These are phyloP conservation scores for Primulina tabacum DNA, from an alignment of 257 asterid genomes.

Conservation along the genomic window DNA sequence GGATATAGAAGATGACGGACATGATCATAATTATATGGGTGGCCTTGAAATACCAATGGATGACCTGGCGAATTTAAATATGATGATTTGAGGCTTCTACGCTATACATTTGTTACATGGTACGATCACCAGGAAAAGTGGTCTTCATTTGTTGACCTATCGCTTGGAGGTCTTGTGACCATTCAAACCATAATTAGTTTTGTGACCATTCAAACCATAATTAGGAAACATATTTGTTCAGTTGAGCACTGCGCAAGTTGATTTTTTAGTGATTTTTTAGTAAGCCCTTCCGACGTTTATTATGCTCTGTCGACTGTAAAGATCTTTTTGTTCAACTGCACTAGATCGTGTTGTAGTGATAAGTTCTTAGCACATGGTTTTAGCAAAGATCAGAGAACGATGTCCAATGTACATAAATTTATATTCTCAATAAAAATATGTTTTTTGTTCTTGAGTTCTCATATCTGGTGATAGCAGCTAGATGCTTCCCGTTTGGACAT, in stretches of 20 bases:
- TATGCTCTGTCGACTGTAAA: constrained; percentile 61
- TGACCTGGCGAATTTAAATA: constrained; percentile 73
- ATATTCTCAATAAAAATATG: constrained; percentile 53
- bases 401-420: constrained; percentile 72
- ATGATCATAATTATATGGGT: constrained; percentile 67
- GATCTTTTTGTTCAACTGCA: constrained; percentile 57
- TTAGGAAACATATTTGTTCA: constrained; percentile 55
- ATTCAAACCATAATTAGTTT: constrained; percentile 29
- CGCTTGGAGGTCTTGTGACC: constrained; percentile 44
- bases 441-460: constrained; percentile 27
- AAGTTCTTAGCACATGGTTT: constrained; percentile 52
- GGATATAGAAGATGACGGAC: constrained; percentile 69
- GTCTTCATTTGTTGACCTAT: constrained; percentile 34
- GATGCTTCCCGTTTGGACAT: neutral
- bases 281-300: constrained; percentile 35
- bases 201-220: constrained; percentile 35
- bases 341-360: constrained; percentile 46
- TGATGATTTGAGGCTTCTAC: constrained; percentile 61
- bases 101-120: neutral
- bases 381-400: constrained; percentile 61
- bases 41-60: constrained; percentile 91
- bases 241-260: constrained; percentile 45
- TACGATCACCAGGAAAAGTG: neutral
- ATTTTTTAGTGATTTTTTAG: constrained; percentile 22
- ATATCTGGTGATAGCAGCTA: constrained; percentile 17